Percentiles rank a stretch among this genome's conserved stretches.
Conservation (phyloP, 2,329 filamentous ascomycete species). For the Fusarium pininemorale region DNA sequence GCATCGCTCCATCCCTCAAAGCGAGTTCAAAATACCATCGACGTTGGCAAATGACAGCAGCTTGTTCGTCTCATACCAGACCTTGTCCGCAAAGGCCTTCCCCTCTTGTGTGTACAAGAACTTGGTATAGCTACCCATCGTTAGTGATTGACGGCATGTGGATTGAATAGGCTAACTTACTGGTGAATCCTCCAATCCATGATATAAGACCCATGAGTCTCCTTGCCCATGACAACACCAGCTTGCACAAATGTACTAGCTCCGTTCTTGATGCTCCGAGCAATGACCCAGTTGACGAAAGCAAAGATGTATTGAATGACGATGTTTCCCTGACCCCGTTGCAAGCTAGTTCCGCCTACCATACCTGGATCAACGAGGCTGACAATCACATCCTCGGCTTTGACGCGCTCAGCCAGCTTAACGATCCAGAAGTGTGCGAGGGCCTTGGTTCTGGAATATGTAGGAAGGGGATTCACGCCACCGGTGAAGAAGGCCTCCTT, state of each 20-base stretch:
- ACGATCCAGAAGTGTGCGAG: conserved; percentile 48
- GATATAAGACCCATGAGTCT: conserved; percentile 38
- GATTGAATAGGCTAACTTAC: conserved; percentile 17
- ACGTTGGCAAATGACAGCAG: conserved; percentile 48
- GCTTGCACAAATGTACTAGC: conserved; percentile 36
- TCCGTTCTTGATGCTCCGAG: conserved; percentile 22
- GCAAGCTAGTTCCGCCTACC: conserved; percentile 54
- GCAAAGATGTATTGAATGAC: conserved; percentile 15
- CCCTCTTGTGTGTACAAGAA: conserved; percentile 49
- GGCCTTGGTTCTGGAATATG: conserved; percentile 45
- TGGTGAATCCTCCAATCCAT: conserved; percentile 39
- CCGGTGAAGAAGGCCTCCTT: conserved; percentile 36
- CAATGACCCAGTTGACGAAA: conserved; percentile 15
- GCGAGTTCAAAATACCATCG: conserved; percentile 21
- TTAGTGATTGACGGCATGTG: neutral
- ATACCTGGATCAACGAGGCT: conserved; percentile 59
- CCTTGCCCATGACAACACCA: conserved; percentile 31
- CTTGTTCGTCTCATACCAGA: conserved; percentile 52
- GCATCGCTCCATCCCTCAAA: neutral
- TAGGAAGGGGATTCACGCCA: conserved; percentile 2
- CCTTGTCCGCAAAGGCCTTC: conserved; percentile 44
- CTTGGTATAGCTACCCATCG: conserved; percentile 31
- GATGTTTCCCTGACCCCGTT: conserved; percentile 41
- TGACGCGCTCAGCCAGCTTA: conserved; percentile 50
- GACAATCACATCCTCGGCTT: conserved; percentile 53